phyloP scores from a whole-genome alignment of 2,329 filamentous ascomycete species.

The Dothideomycetes sp. region DNA sequence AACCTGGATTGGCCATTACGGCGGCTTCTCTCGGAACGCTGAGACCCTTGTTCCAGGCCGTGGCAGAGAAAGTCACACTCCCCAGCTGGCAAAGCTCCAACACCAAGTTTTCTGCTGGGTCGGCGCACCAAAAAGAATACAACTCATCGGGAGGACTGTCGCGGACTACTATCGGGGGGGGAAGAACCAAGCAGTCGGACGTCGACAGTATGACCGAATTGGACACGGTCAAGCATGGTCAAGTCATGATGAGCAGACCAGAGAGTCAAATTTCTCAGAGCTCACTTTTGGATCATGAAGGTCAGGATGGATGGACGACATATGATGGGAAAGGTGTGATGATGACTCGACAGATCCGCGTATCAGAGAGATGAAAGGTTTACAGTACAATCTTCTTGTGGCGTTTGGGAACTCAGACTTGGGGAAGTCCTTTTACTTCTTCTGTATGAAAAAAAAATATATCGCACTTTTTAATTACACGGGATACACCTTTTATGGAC shows the following conservation, averaged over 20 bases:
- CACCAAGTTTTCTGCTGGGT: slow-evolving; percentile 4
- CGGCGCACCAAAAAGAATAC: slow-evolving; percentile 10
- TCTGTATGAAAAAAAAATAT: not conserved
- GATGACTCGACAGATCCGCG: slow-evolving; percentile 2
- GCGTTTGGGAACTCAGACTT: not conserved
- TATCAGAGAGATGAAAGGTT: not conserved
- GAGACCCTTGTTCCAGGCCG: slow-evolving; percentile 12
- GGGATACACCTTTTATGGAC: not conserved
- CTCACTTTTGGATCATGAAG: slow-evolving; percentile 1
- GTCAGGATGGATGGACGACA: not conserved
- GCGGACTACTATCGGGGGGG: not conserved
- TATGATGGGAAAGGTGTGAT: not conserved
- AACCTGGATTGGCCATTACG: not conserved
- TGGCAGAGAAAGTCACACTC: too few species aligned
- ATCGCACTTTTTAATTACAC: not conserved
- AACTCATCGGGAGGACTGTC: slow-evolving; percentile 1
- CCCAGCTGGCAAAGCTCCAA: not conserved
- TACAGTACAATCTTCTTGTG: slow-evolving; percentile 1
- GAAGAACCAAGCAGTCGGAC: not conserved
- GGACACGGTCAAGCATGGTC: slow-evolving; percentile 1
- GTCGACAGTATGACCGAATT: slow-evolving; percentile 1
- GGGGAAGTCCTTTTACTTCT: not conserved
- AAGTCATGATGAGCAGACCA: slow-evolving; percentile 1
- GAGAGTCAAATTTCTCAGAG: not conserved
- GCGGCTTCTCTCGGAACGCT: not conserved